These are phyloP conservation scores for Linnemannia elongata DNA, from an alignment of 192 early-diverging fungal genomes.

Conservation along the genomic window DNA sequence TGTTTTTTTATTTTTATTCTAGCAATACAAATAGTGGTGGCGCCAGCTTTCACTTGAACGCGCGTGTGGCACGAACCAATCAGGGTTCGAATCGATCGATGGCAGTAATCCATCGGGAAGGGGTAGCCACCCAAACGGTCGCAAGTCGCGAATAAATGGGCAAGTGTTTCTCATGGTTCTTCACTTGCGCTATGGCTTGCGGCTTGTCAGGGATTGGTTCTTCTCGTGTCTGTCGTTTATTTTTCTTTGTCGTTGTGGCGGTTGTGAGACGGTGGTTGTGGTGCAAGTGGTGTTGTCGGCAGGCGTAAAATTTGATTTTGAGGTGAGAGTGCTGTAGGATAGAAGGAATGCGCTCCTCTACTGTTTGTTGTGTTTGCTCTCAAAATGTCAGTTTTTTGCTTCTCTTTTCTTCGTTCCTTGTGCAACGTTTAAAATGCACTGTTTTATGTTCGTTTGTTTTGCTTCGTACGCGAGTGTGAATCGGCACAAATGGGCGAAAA, in stretches of 20 bases:
- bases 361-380: too few species aligned
- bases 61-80: background rate
- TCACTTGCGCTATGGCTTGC: background rate
- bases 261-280: background rate
- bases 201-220: background rate
- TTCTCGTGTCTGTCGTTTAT: background rate
- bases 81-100: background rate
- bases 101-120: background rate
- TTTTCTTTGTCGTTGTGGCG: background rate
- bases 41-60: background rate
- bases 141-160: background rate
- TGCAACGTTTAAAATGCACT: background rate
- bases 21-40: background rate
- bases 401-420: background rate
- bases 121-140: background rate
- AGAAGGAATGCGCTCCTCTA: too few species aligned
- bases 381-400: too few species aligned
- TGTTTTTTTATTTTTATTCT: background rate
- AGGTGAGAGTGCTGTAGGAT: too few species aligned
- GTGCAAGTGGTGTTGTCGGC: background rate
- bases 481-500: background rate
- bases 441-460: too few species aligned
- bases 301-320: too few species aligned
- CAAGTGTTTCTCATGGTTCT: background rate
- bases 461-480: too few species aligned